Evolutionary conservation across 2,329 filamentous ascomycete genomes (phyloP).

Genomic region (Fusarium sterilihyphosum): DNA sequence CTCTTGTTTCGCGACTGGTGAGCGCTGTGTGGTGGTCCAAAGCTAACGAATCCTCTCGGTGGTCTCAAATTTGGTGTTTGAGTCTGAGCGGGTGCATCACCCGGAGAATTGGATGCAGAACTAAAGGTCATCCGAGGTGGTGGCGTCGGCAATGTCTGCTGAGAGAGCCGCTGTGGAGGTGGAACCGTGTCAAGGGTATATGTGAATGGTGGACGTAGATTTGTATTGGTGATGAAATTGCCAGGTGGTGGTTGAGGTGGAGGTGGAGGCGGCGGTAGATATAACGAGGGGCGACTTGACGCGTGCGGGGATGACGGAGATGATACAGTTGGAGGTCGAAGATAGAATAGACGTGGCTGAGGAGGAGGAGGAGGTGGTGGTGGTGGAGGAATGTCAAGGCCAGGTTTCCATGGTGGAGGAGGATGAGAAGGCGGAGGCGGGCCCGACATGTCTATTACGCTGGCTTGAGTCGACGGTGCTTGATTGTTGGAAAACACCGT

Average conservation of each 20-base stretch:
- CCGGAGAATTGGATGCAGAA: neutral
- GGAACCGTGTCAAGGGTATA: constrained; percentile 10
- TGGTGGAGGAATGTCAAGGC: neutral
- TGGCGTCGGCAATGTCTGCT: constrained; percentile 1
- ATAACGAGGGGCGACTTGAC: constrained; percentile 1
- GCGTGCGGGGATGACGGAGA: constrained; percentile 2
- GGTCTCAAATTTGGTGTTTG: neutral
- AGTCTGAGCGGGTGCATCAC: neutral
- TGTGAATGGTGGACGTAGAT: constrained; percentile 15
- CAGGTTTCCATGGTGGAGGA: constrained; percentile 6
- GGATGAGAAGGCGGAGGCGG: constrained; percentile 33
- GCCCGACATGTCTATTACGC: constrained; percentile 34
- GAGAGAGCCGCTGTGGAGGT: constrained; percentile 3
- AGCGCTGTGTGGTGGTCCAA: neutral
- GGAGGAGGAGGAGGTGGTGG: neutral
- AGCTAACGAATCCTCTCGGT: neutral
- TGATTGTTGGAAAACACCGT: constrained; percentile 41
- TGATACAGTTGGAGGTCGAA: constrained; percentile 13
- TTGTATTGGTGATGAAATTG: constrained; percentile 9
- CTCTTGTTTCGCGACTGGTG: neutral
- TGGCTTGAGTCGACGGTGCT: constrained; percentile 44
- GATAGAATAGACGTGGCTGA: neutral
- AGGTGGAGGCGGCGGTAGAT: constrained; percentile 16
- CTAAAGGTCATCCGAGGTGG: constrained; percentile 1
- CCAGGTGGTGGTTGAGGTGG: constrained; percentile 23